These are phyloP conservation scores for Scutellaria baicalensis DNA, from an alignment of 257 asterid species.

Conservation along the genomic window DNA sequence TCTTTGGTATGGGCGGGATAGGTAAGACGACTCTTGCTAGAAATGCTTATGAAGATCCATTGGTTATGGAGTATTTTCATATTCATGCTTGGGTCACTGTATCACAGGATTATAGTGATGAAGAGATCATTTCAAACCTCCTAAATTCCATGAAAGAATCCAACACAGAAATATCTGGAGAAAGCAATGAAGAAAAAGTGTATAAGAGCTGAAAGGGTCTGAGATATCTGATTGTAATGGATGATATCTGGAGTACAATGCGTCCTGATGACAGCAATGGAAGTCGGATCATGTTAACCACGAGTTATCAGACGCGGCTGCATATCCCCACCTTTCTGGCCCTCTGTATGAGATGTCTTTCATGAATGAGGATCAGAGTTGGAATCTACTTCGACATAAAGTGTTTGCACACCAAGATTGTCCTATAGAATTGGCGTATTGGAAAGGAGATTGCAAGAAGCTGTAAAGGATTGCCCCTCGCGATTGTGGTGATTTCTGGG, in stretches of 20 bases:
- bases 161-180: neutral
- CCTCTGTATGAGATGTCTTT: neutral
- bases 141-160: neutral
- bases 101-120: conserved; percentile 5
- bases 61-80: neutral
- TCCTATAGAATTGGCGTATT: neutral
- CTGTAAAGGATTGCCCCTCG: conserved; percentile 13
- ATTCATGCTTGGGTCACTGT: conserved; percentile 12
- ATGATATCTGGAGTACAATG: conserved; percentile 12
- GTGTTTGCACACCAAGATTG: neutral
- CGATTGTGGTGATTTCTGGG: conserved; percentile 3
- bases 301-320: neutral
- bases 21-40: conserved; percentile 23
- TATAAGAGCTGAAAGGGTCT: neutral
- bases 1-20: conserved; percentile 13
- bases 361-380: neutral
- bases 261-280: neutral
- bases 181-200: neutral
- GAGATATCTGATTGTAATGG: conserved; percentile 11
- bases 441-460: neutral
- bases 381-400: neutral
- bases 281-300: neutral
- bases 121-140: neutral
- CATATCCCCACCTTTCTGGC: neutral
- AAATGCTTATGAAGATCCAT: neutral